These are phyloP conservation scores for Prunus mume DNA, from an alignment of 306 rosid genomes.

Conservation along the genomic window DNA sequence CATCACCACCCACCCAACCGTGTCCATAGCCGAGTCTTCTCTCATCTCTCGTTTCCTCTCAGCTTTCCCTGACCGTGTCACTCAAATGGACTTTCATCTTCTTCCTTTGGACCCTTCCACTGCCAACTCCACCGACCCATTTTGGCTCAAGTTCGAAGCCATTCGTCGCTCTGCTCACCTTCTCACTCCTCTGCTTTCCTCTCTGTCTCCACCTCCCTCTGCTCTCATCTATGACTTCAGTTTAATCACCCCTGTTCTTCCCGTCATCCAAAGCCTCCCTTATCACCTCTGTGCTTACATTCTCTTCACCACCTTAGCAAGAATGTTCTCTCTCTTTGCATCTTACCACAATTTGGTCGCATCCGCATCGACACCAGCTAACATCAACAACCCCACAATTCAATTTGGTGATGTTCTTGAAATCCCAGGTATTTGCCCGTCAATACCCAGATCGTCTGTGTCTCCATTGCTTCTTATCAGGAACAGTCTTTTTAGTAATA, in stretches of 20 bases:
- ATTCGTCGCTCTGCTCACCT: slow-evolving; percentile 45
- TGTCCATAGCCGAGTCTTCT: slow-evolving; percentile 45
- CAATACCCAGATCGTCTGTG: slow-evolving; percentile 41
- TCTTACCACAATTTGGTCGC: slow-evolving; percentile 14
- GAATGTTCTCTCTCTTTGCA: slow-evolving; percentile 41
- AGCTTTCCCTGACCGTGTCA: slow-evolving; percentile 35
- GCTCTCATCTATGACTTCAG: slow-evolving; percentile 40
- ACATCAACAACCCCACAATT: not conserved
- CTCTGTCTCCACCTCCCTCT: slow-evolving; percentile 47
- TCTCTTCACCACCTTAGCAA: slow-evolving; percentile 43
- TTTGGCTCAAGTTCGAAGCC: slow-evolving; percentile 34
- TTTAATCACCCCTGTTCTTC: slow-evolving; percentile 36
- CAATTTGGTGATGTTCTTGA: not conserved
- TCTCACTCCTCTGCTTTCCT: slow-evolving; percentile 36
- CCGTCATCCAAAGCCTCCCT: slow-evolving; percentile 11
- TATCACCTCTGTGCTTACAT: slow-evolving; percentile 33
- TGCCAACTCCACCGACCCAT: slow-evolving; percentile 38
- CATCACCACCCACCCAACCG: slow-evolving; percentile 40
- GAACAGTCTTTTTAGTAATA: slow-evolving; percentile 1
- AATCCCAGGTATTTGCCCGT: slow-evolving; percentile 33
- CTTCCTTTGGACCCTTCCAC: slow-evolving; percentile 17
- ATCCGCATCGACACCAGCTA: not conserved
- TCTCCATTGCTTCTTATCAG: slow-evolving; percentile 36
- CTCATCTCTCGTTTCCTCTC: slow-evolving; percentile 45
- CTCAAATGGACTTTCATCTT: slow-evolving; percentile 16